These are phyloP conservation scores for Ophiostoma australiae DNA, from an alignment of 2,329 filamentous ascomycete species.

Conservation along the genomic window DNA sequence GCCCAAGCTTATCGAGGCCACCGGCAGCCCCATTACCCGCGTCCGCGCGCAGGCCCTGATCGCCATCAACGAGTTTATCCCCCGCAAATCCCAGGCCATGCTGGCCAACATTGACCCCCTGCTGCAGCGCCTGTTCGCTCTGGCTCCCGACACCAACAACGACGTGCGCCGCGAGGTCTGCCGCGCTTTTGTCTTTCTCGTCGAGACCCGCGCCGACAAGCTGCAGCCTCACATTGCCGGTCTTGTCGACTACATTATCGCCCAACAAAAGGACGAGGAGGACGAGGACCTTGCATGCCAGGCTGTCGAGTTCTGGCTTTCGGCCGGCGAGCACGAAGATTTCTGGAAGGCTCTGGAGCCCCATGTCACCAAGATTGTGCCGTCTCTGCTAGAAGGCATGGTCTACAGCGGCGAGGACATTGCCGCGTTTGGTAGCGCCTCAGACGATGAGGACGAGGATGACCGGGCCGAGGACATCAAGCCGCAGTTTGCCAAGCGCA, in stretches of 20 bases:
- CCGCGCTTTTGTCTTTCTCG: constrained; percentile 84
- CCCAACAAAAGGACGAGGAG: constrained; percentile 78
- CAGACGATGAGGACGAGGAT: constrained; percentile 85
- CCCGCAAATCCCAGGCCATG: constrained; percentile 76
- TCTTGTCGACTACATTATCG: constrained; percentile 87
- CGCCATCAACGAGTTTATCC: constrained; percentile 87
- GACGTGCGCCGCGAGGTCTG: constrained; percentile 92
- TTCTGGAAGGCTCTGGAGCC: constrained; percentile 72
- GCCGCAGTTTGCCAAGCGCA: constrained; percentile 77
- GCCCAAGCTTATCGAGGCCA: constrained; percentile 85
- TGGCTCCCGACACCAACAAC: constrained; percentile 69
- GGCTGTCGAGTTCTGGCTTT: constrained; percentile 96
- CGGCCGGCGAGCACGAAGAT: constrained; percentile 79
- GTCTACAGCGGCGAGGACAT: constrained; percentile 95
- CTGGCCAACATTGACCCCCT: constrained; percentile 75
- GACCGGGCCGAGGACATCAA: constrained; percentile 88
- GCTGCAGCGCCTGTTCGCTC: constrained; percentile 73
- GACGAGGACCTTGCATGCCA: constrained; percentile 90
- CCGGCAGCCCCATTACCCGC: constrained; percentile 67
- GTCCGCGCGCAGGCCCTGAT: constrained; percentile 76
- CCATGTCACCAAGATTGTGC: constrained; percentile 78
- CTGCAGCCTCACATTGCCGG: constrained; percentile 81
- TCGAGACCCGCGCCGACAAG: constrained; percentile 85
- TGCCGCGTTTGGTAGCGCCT: constrained; percentile 72
- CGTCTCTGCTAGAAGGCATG: constrained; percentile 89